phyloP scores from a whole-genome alignment of 805 yeast species.

The Monosporozyma yasuniensis region DNA sequence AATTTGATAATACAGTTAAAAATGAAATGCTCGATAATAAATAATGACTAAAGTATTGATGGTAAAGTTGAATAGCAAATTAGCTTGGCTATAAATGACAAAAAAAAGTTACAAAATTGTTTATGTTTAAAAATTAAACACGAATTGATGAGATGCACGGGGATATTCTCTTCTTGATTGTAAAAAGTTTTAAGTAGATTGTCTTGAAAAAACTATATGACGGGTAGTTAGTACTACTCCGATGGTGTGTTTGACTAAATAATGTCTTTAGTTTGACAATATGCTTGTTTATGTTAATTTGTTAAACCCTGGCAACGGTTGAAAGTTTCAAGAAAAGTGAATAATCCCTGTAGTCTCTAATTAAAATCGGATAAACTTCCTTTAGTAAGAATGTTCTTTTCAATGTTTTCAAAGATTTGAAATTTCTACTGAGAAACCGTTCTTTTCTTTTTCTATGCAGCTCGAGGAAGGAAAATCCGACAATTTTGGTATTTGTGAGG shows the following conservation, averaged over 20 bases:
- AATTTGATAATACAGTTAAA: background rate
- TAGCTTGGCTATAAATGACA: background rate
- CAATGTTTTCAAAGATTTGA: background rate
- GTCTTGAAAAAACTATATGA: background rate
- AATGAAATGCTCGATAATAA: background rate
- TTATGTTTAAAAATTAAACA: background rate
- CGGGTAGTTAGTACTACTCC: background rate
- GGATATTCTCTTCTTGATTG: background rate
- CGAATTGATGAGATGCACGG: background rate
- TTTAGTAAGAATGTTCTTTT: background rate
- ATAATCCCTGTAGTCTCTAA: background rate
- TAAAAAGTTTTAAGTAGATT: background rate
- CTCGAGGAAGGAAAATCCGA: background rate
- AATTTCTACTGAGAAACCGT: background rate
- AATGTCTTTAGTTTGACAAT: background rate
- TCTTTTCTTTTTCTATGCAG: background rate
- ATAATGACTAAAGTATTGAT: background rate
- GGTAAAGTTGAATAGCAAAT: background rate
- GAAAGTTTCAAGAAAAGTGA: background rate
- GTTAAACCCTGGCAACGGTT: background rate
- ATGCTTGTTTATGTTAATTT: background rate
- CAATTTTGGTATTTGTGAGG: background rate
- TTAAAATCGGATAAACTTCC: background rate
- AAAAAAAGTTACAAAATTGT: background rate
- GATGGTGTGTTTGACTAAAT: background rate